Evolutionary conservation across 1,139 yeast genomes (phyloP), one percentile per base, ranked within the genome.

Genomic region (Suhomyces taliae): DNA sequence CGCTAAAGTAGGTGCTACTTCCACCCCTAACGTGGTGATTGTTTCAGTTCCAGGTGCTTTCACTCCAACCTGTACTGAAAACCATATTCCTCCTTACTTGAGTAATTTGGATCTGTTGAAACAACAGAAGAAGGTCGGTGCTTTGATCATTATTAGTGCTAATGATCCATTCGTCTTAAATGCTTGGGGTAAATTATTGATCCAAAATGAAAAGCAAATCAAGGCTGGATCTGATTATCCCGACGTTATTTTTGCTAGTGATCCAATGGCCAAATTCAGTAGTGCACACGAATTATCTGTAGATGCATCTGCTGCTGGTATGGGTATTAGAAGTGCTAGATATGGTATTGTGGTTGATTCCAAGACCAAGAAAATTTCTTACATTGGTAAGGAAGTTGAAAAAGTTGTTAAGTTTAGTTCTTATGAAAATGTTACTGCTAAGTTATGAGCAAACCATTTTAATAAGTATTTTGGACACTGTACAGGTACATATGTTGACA

Each of bases 271-370:
- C 40, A 50, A 53, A 48, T 65, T 64, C 53, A 55, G 64, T 37
- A 39, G 43, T 36, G 53, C 53, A 24, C 51, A 58, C 43, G 60
- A 53, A 37, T 56, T 62, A 47, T 56, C 62, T 14, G 49, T 58
- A 39, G 67, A 62, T 53, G 64, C 61, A 46, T 53, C 57, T 44
- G 61, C 54, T 33, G 53, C 49, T 44, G 91, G 90, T 33, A 64
- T 83, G 52, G 88, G 87, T 41, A 61, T 73, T 50, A 82, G 96
- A 72, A 81, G 88, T 51, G 76, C 78, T 45, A 81, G 96, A 68
- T 89, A 81, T 67, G 91, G 91, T 47, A 67, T 83, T 47, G 74
- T 88, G 52, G 81, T 87, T 48, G 61, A 62, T 27, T 82, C 83
- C 57, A 44, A 55, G 51, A 41, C 53, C 49, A 50, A 57, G 55